These are phyloP conservation scores for Lasiodiplodia gonubiensis DNA, from an alignment of 2,329 filamentous ascomycete species.

Conservation along the genomic window DNA sequence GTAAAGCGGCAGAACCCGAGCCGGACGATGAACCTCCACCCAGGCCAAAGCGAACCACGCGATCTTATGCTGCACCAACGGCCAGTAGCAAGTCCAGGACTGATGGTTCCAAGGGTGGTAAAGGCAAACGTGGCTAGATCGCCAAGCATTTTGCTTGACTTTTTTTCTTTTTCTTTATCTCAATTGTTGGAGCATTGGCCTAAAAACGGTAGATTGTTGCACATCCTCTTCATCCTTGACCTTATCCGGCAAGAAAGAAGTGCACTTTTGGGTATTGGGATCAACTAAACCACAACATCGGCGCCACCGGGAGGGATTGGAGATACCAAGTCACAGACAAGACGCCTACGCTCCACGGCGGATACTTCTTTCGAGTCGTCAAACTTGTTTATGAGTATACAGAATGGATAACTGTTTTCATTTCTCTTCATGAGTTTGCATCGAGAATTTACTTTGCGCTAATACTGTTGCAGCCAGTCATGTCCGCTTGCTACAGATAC, in stretches of 20 bases:
- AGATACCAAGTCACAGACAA: constrained; percentile 12
- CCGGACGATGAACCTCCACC: constrained; percentile 33
- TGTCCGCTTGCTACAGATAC: background rate
- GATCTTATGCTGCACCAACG: constrained; percentile 45
- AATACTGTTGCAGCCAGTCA: background rate
- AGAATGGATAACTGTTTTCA: constrained; percentile 6
- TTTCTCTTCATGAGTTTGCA: background rate
- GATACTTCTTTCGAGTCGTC: background rate
- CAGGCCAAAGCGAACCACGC: constrained; percentile 39
- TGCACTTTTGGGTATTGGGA: background rate
- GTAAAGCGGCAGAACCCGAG: constrained; percentile 39
- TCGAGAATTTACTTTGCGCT: background rate
- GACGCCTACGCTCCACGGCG: background rate
- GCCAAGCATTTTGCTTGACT: background rate
- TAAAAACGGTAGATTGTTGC: background rate
- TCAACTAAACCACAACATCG: background rate
- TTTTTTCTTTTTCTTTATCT: constrained; percentile 1
- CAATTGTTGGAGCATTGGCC: background rate
- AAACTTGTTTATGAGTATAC: background rate
- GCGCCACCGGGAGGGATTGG: background rate
- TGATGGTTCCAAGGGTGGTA: background rate
- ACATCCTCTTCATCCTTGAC: background rate
- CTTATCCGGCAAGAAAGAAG: background rate
- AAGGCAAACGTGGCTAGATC: constrained; percentile 13
- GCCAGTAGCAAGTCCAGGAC: constrained; percentile 42